Evolutionary conservation across 164 flowering plant species (phyloP), one percentile per base, ranked within the genome.

Genomic region (Berberis thunbergii): DNA sequence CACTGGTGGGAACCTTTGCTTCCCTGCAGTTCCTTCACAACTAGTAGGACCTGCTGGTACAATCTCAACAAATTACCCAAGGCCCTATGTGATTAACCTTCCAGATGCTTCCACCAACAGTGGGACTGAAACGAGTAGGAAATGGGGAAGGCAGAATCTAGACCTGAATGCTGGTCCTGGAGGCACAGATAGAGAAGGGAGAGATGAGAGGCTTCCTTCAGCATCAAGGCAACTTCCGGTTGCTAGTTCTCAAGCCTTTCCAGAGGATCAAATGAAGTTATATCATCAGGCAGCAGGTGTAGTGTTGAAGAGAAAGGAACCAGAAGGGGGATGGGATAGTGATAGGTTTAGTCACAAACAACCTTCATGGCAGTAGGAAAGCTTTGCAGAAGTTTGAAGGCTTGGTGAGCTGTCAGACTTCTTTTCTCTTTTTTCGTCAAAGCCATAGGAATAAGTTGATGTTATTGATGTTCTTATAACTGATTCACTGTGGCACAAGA

Each of bases 161-260:
- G 97, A 94, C 72, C 82, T 94, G 4, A 91, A 94, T 76, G 76
- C 92, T 4, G 98, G 98, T 41, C 97, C 95, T 45, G 90, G 84
- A 45, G 75, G 69, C 45, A 13, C 70, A 45, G 94, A 88, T 53
- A 41, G 59, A 3, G 98, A 87, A 53, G 83, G 82, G 54, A 84
- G 85, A 63, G 89, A 87, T 61, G 96, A 91, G 56, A 76, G 77
- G 59, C 65, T 83, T 41, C 45, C 81, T 54, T 54, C 71, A 42
- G 64, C 71, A 56, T 67, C 79, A 9, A 82, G 91, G 68, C 95
- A 79, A 65, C 71, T 75, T 45, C 70, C 91, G 11, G 79, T 78
- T 77, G 64, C 80, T 54, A 73, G 70, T 77, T 72, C 91, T 42
- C 93, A 81, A 60, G 73, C 81, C n/a, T 57, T 83, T 40, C 63